Evolutionary conservation across 75 land plant genomes (phyloP).

Genomic region (Chamaecyparis obtusa): DNA sequence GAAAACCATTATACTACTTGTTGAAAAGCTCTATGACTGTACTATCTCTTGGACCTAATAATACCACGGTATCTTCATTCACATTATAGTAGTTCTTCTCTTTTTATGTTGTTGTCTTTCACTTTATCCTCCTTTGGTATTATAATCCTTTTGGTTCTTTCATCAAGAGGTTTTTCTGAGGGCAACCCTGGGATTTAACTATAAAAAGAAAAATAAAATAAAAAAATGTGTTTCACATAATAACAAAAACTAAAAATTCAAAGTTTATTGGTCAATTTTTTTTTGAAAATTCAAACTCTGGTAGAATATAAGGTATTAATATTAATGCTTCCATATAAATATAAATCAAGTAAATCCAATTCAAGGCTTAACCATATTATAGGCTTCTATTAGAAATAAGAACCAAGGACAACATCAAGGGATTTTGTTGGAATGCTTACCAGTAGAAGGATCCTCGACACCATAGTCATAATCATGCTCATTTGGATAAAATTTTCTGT

Average conservation of each 20-base stretch:
- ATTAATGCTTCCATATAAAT: too few species aligned
- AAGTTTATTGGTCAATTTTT: too few species aligned
- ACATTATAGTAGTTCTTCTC: neutral
- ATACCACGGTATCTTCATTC: conserved; percentile 6
- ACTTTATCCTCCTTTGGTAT: conserved; percentile 6
- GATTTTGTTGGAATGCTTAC: neutral
- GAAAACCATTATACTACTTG: conserved; percentile 2
- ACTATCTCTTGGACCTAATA: neutral
- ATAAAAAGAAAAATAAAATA: neutral
- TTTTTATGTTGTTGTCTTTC: neutral
- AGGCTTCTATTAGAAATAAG: neutral
- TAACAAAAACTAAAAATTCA: neutral
- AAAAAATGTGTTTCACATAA: neutral
- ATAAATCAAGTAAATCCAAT: neutral
- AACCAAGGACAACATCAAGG: neutral
- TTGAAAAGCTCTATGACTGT: neutral
- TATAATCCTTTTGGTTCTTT: conserved; percentile 1
- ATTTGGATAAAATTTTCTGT: conserved; percentile 8
- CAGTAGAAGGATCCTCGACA: conserved; percentile 4
- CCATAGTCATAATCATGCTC: conserved; percentile 8
- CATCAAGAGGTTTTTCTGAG: conserved; percentile 5
- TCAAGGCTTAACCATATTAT: neutral
- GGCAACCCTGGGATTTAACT: neutral
- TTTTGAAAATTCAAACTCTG: neutral
- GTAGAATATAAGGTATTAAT: neutral